A percentile compares a stretch with the other conserved stretches of the same genome.
Conservation (phyloP, 2,329 filamentous ascomycete genomes). For the Aureobasidium leucospermi region DNA sequence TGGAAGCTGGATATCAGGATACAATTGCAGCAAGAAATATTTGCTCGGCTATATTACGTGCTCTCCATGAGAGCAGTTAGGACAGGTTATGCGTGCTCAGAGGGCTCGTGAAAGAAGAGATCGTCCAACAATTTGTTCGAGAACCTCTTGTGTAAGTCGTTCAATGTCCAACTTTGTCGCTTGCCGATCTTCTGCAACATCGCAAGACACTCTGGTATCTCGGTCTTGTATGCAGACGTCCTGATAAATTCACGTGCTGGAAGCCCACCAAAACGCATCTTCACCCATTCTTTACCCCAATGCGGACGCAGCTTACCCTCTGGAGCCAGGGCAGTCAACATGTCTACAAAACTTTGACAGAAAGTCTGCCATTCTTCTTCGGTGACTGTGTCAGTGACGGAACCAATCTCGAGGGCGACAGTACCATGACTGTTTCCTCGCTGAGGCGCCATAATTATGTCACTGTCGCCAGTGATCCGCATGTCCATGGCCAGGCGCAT, state of each 20-base stretch:
- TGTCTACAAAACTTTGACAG: slow-evolving; percentile 34
- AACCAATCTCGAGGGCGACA: slow-evolving; percentile 34
- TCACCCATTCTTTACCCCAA: slow-evolving; percentile 37
- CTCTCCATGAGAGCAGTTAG: neutral
- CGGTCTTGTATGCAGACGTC: slow-evolving; percentile 32
- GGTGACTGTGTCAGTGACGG: slow-evolving; percentile 30
- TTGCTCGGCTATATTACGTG: neutral
- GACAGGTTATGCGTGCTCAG: neutral
- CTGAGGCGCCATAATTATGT: slow-evolving; percentile 40
- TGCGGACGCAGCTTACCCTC: slow-evolving; percentile 31
- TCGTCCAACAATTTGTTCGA: slow-evolving; percentile 37
- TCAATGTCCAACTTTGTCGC: slow-evolving; percentile 34
- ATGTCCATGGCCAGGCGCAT: slow-evolving; percentile 11
- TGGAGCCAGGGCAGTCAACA: slow-evolving; percentile 25
- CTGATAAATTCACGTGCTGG: slow-evolving; percentile 29
- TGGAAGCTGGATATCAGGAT: neutral
- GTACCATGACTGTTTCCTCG: slow-evolving; percentile 36
- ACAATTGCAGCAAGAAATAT: neutral
- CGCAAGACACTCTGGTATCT: slow-evolving; percentile 32
- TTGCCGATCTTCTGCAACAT: slow-evolving; percentile 31
- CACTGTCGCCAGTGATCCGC: slow-evolving; percentile 26
- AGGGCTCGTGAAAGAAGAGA: slow-evolving; percentile 15
- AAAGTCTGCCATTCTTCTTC: slow-evolving; percentile 33
- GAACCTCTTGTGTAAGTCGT: slow-evolving; percentile 33
- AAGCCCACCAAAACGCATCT: neutral